phyloP scores from a whole-genome alignment of 371 early-diverging fungal species.

The Mortierella sp. region DNA sequence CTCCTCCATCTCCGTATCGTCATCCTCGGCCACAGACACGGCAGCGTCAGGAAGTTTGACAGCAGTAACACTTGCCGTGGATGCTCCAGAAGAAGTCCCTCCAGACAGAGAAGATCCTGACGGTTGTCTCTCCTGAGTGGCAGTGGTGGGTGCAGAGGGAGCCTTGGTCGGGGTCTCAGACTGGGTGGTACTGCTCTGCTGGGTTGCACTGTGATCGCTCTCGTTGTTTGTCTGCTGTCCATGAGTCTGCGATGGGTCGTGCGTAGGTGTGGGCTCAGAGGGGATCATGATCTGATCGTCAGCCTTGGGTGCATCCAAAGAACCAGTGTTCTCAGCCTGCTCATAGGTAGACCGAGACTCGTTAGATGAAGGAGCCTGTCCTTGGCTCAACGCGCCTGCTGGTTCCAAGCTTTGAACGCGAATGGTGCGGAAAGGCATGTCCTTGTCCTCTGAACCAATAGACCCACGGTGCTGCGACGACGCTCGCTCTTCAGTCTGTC shows the following conservation, averaged over 20 bases:
- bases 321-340: no score
- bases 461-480: not conserved
- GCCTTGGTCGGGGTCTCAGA: no score
- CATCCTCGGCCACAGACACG: slow-evolving; percentile 6
- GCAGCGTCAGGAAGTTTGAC: not conserved
- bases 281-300: not conserved
- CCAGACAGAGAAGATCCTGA: not conserved
- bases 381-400: not conserved
- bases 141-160: not conserved
- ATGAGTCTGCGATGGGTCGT: not conserved
- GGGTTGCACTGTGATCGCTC: not conserved
- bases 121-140: not conserved
- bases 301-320: not conserved
- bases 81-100: no score
- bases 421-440: not conserved
- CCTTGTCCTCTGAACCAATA: not conserved
- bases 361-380: not conserved
- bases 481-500: not conserved
- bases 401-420: not conserved
- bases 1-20: slow-evolving; percentile 51
- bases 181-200: no score
- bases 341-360: not conserved
- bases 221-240: not conserved
- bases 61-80: no score
- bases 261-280: not conserved